phyloP scores from a whole-genome alignment of 192 early-diverging fungal genomes.

The Umbelopsis sp. region DNA sequence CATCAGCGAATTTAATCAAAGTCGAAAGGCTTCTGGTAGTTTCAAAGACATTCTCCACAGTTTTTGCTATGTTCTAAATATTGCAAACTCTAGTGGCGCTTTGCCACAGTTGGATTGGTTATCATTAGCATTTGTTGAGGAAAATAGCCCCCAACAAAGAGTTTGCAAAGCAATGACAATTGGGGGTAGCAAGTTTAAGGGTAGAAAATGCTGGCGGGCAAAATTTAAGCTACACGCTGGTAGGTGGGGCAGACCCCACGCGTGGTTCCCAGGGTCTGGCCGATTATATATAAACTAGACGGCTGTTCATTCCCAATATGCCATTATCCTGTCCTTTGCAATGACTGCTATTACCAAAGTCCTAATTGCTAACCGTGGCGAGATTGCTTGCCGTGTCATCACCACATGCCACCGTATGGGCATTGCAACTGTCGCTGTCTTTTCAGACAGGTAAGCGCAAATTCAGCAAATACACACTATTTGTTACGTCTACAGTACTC shows the following conservation, averaged over 20 bases:
- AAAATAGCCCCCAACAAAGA: too few relatives aligned
- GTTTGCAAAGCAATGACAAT: too few relatives aligned
- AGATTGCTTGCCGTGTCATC: slow-evolving; percentile 78
- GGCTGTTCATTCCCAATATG: background rate
- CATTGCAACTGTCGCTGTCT: slow-evolving; percentile 67
- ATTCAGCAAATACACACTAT: background rate
- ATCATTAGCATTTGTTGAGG: too few relatives aligned
- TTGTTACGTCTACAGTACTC: background rate
- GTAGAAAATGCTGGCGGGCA: too few relatives aligned
- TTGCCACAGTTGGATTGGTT: too few relatives aligned
- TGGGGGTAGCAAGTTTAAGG: too few relatives aligned
- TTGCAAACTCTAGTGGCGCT: too few relatives aligned
- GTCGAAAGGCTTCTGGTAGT: too few relatives aligned
- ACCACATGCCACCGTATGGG: slow-evolving; percentile 68
- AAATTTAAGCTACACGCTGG: too few relatives aligned
- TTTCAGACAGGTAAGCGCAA: slow-evolving; percentile 59
- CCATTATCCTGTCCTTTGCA: background rate
- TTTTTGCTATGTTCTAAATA: too few relatives aligned
- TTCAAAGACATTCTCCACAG: too few relatives aligned
- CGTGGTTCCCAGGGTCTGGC: slow-evolving; percentile 13
- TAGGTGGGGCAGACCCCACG: background rate
- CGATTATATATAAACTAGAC: slow-evolving; percentile 1
- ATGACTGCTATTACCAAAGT: slow-evolving; percentile 46
- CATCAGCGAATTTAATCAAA: too few relatives aligned
- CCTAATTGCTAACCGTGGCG: slow-evolving; percentile 77